phyloP scores from a whole-genome alignment of 768 basidiomycete genomes.

The Scleroderma bovista region DNA sequence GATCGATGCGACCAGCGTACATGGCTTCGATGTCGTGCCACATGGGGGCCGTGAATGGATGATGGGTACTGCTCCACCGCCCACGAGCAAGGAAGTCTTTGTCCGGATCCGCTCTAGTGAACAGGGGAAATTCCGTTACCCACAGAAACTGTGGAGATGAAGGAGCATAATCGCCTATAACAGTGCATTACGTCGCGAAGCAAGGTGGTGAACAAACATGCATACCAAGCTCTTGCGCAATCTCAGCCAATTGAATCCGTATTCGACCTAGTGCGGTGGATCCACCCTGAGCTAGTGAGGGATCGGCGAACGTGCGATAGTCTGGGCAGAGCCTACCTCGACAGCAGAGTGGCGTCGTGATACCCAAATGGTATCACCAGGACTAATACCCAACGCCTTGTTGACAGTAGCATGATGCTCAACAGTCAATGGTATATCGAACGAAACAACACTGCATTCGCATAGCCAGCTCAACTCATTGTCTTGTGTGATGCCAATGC shows the following conservation, averaged over 20 bases:
- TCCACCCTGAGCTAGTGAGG: conserved; percentile 58
- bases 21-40: conserved; percentile 79
- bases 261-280: conserved; percentile 76
- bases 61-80: conserved; percentile 89
- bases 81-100: conserved; percentile 83
- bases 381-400: conserved; percentile 36
- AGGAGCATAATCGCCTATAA: conserved; percentile 51
- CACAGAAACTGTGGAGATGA: conserved; percentile 81
- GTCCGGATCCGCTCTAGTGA: conserved; percentile 80
- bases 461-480: conserved; percentile 46
- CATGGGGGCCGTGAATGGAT: conserved; percentile 96
- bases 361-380: conserved; percentile 57
- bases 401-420: conserved; percentile 32
- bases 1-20: conserved; percentile 61
- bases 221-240: conserved; percentile 60
- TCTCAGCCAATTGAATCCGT: conserved; percentile 60
- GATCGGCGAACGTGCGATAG: conserved; percentile 3
- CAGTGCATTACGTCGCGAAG: conserved; percentile 7
- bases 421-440: conserved; percentile 15
- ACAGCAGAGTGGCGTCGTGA: conserved; percentile 44
- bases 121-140: conserved; percentile 95
- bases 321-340: conserved; percentile 39
- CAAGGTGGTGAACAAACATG: conserved; percentile 8
- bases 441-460: conserved; percentile 27
- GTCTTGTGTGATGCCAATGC: conserved; percentile 41